These are phyloP conservation scores for Aspergillus flavus DNA, from an alignment of 2,329 filamentous ascomycete genomes.

Conservation along the genomic window DNA sequence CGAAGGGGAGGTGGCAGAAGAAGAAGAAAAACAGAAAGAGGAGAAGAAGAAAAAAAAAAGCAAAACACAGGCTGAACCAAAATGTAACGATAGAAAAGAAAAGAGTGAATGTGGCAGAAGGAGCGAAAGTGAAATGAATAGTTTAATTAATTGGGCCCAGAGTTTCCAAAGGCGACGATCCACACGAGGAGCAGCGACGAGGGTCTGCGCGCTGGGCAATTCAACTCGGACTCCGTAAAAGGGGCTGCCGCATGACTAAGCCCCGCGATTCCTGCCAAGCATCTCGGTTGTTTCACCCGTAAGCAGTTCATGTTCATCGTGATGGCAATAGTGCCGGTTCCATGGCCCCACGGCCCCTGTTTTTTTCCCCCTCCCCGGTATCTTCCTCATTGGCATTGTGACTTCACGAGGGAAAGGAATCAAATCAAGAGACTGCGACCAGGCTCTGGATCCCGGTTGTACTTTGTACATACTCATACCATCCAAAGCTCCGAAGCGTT, in stretches of 20 bases:
- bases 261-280: conserved; percentile 20
- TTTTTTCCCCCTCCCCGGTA: neutral
- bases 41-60: neutral
- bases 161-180: conserved; percentile 20
- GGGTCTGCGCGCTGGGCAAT: conserved; percentile 1
- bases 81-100: conserved; percentile 6
- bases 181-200: conserved; percentile 19
- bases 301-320: conserved; percentile 1
- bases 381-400: neutral
- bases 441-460: neutral
- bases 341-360: neutral
- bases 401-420: neutral
- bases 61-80: neutral
- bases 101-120: conserved; percentile 11
- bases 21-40: neutral
- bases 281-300: conserved; percentile 20
- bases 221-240: conserved; percentile 33
- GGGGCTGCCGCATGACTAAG: conserved; percentile 40
- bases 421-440: neutral
- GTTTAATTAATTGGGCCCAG: conserved; percentile 17
- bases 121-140: conserved; percentile 9
- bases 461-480: neutral
- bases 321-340: neutral
- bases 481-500: neutral
- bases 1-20: conserved; percentile 1